A percentile compares a stretch with the other conserved stretches of the same genome.
phyloP scores from a whole-genome alignment of 345 rosid species.

The Firmiana major region DNA sequence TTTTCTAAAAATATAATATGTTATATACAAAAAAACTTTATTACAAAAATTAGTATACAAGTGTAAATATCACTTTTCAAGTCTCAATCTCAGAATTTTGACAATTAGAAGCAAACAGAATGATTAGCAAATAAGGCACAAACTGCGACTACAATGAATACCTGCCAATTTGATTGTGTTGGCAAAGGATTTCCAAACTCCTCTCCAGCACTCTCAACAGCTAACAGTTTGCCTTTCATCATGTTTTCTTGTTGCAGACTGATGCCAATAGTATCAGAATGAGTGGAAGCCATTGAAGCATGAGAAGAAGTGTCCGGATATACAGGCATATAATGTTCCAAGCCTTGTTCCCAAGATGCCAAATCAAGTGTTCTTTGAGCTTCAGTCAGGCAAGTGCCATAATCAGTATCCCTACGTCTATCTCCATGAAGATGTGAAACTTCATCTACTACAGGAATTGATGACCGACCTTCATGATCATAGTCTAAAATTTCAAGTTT shows the following conservation, averaged over 20 bases:
- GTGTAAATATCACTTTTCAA: background rate
- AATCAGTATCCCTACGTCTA: slow-evolving; percentile 28
- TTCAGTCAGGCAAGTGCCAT: slow-evolving; percentile 23
- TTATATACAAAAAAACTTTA: background rate
- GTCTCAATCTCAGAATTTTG: background rate
- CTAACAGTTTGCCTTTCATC: slow-evolving; percentile 31
- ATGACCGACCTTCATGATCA: slow-evolving; percentile 31
- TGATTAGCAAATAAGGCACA: background rate
- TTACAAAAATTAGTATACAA: background rate
- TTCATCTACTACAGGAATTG: slow-evolving; percentile 29
- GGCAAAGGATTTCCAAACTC: slow-evolving; percentile 38
- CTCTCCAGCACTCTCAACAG: slow-evolving; percentile 27
- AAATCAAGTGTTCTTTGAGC: slow-evolving; percentile 50
- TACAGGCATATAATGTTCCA: slow-evolving; percentile 42
- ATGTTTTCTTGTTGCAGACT: slow-evolving; percentile 27
- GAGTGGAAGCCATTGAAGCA: slow-evolving; percentile 31
- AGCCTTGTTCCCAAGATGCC: slow-evolving; percentile 62
- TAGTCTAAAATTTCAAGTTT: slow-evolving; percentile 15
- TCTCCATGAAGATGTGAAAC: slow-evolving; percentile 32
- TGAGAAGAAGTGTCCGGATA: slow-evolving; percentile 34
- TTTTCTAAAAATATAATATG: background rate
- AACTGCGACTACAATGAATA: slow-evolving; percentile 18
- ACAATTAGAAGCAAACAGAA: background rate
- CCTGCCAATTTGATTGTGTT: slow-evolving; percentile 70
- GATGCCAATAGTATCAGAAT: slow-evolving; percentile 24